phyloP scores from a whole-genome alignment of 306 rosid genomes.

The Vigna unguiculata region DNA sequence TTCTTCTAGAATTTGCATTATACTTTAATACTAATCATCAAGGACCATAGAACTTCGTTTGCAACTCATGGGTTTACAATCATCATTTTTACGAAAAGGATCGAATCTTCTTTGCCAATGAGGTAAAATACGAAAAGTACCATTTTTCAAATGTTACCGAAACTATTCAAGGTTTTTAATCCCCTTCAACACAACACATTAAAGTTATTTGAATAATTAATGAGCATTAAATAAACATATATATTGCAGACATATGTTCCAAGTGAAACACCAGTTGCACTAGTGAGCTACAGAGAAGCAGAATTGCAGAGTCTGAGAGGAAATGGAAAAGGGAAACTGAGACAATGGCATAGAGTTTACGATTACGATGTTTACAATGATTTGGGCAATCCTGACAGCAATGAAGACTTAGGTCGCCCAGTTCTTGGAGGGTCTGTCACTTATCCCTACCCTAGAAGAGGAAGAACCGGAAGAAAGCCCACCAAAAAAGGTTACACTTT shows the following conservation, averaged over 20 bases:
- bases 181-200: too few relatives aligned
- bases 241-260: slow-evolving; percentile 62
- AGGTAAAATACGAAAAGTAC: slow-evolving; percentile 43
- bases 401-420: slow-evolving; percentile 41
- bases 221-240: background rate
- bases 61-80: slow-evolving; percentile 79
- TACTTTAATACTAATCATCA: too few relatives aligned
- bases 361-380: slow-evolving; percentile 78
- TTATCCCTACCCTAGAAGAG: slow-evolving; percentile 81
- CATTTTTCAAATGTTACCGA: too few relatives aligned
- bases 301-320: slow-evolving; percentile 67
- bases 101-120: slow-evolving; percentile 70
- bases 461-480: slow-evolving; percentile 75
- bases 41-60: slow-evolving; percentile 57
- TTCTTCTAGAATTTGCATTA: too few relatives aligned
- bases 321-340: slow-evolving; percentile 62
- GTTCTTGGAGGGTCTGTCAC: slow-evolving; percentile 66
- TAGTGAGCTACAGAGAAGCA: slow-evolving; percentile 47
- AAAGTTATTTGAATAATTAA: background rate
- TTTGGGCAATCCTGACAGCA: slow-evolving; percentile 57
- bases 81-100: slow-evolving; percentile 18
- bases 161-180: too few relatives aligned
- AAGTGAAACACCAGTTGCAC: slow-evolving; percentile 63
- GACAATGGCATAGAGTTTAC: slow-evolving; percentile 69
- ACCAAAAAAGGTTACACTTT: slow-evolving; percentile 51